Base-by-base conservation (phyloP, 306 rosid species). In the Citrullus mucosospermus region DNA sequence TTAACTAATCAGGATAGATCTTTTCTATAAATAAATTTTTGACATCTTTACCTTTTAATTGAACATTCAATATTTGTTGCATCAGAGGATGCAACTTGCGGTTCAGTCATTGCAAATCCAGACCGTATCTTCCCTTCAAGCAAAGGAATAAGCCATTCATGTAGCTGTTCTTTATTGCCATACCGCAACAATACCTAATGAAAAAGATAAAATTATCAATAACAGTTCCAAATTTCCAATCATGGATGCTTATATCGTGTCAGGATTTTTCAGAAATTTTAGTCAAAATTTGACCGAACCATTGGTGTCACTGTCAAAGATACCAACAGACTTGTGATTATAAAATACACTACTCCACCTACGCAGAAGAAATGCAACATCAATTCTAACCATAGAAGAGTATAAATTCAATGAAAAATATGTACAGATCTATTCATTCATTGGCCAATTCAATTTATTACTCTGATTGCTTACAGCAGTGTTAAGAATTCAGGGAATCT, bases 101-200 rank as follows among this genome's bases (percentile, higher is more conserved):
- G 98, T 82, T 95, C 99, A 20, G 97, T 95, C 98, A 95, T 95
- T 20, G 93, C 98, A 78, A 95, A 95, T 79, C 97, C 97, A 62
- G 99, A 95, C 68, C 99, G 88, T 63, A 91, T 95, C 87, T 84
- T 88, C 74, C 99, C 98, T 85, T 88, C 92, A 32, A 95, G 99
- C 88, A 95, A 86, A 85, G 99, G 99, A 80, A 91, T 78, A 67
- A 92, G 91, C 99, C 99, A 95, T 85, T 92, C 83, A 72, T 38
- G 91, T 32, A 83, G 85, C 80, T 95, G 97, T 63, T 91, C 93
- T 81, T 90, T 91, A 81, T 80, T 90, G 68, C 97, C 99, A 78
- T 91, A 88, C 20, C 99, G 96, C 84, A 95, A 78, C 78, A 95
- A 88, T 78, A 95, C 97, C 99, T 95, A 78, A 65, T 79, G 51